Evolutionary conservation across 352 stramenopile species (phyloP).

Genomic region (Phytopythium montanum): DNA sequence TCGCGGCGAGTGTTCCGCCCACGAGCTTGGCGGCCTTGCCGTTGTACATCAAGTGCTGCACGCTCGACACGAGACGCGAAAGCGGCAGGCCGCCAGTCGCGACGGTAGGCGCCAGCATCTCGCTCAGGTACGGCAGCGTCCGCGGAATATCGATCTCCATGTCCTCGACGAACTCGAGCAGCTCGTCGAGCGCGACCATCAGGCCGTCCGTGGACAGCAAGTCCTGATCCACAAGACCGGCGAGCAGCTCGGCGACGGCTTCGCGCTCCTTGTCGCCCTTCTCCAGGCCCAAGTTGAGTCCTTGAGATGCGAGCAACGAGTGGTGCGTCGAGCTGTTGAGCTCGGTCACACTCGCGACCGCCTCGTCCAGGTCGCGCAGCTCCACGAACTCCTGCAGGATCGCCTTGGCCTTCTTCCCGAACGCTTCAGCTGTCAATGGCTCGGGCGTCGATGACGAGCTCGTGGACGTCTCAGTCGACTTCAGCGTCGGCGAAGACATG

Average conservation of each 20-base stretch:
- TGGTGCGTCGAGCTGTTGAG: conserved; percentile 51
- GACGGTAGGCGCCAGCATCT: conserved; percentile 69
- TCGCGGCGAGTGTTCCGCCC: conserved; percentile 33
- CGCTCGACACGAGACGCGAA: conserved; percentile 35
- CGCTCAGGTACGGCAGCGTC: conserved; percentile 59
- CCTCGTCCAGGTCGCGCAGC: conserved; percentile 83
- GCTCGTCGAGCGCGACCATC: conserved; percentile 34
- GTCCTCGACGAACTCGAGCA: conserved; percentile 76
- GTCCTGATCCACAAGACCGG: conserved; percentile 43
- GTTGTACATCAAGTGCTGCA: conserved; percentile 44
- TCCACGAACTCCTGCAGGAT: conserved; percentile 86
- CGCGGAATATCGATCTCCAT: conserved; percentile 82
- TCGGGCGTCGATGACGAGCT: conserved; percentile 15
- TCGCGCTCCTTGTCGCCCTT: conserved; percentile 63
- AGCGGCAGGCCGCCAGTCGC: conserved; percentile 37
- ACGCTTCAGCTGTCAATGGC: conserved; percentile 41
- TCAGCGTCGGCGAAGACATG: conserved; percentile 25
- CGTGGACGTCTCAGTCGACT: too few relatives aligned
- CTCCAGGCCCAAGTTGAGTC: conserved; percentile 65
- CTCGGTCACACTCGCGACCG: conserved; percentile 43
- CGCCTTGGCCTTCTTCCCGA: conserved; percentile 85
- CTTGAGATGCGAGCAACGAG: conserved; percentile 40
- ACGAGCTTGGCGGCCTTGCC: conserved; percentile 68
- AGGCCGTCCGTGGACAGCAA: conserved; percentile 43
- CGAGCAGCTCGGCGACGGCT: conserved; percentile 49